Evolutionary conservation across 1,139 yeast species (phyloP).

Genomic region (Diutina mesorugosa): DNA sequence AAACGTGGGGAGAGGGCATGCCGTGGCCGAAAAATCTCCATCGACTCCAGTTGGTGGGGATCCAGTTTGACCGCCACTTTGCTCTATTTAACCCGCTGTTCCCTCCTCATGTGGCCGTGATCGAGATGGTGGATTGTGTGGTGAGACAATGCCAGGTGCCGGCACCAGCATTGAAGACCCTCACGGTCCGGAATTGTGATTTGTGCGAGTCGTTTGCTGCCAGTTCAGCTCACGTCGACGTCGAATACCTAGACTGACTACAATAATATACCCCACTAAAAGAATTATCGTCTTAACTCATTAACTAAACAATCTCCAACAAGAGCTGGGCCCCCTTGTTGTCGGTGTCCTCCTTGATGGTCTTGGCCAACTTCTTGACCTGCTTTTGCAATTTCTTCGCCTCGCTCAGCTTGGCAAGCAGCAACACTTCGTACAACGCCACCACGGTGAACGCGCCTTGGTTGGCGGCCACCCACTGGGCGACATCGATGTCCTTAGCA

Average conservation of each 20-base stretch:
- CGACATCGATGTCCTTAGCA: constrained; percentile 29
- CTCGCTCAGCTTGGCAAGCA: constrained; percentile 13
- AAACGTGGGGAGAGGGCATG: neutral
- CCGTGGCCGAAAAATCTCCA: neutral
- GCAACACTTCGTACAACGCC: constrained; percentile 39
- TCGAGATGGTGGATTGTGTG: neutral
- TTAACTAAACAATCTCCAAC: constrained; percentile 17
- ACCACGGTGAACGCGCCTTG: constrained; percentile 77
- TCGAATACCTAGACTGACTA: neutral
- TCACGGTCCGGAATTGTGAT: neutral
- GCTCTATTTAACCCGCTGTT: neutral
- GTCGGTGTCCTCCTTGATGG: constrained; percentile 30
- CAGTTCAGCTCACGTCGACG: neutral
- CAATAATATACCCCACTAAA: too few relatives aligned
- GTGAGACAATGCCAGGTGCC: neutral
- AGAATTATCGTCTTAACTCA: neutral
- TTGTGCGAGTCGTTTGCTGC: neutral
- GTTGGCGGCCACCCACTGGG: constrained; percentile 56
- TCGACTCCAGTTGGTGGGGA: neutral
- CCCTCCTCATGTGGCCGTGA: neutral
- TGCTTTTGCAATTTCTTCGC: constrained; percentile 37
- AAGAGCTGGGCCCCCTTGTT: constrained; percentile 78
- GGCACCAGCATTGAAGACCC: neutral
- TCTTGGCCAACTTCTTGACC: constrained; percentile 39
- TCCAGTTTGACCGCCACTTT: neutral